Conservation (phyloP, 1,139 yeast species). For the Hansenula anomala region DNA sequence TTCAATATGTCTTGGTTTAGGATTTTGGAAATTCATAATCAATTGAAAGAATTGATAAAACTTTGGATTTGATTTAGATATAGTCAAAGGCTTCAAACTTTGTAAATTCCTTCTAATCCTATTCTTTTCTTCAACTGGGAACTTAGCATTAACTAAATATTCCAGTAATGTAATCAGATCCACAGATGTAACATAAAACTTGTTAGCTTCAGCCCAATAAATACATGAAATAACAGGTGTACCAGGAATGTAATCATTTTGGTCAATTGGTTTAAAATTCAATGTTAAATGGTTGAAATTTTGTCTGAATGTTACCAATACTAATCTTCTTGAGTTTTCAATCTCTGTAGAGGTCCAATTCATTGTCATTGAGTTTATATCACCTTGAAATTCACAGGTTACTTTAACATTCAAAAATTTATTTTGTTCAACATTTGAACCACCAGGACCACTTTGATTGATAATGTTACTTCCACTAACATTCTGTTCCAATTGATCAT, state of each 20-base stretch:
- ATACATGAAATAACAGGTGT: slow-evolving; percentile 48
- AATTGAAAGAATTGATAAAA: slow-evolving; percentile 47
- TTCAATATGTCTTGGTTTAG: slow-evolving; percentile 68
- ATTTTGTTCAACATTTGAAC: neutral
- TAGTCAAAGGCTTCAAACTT: slow-evolving; percentile 58
- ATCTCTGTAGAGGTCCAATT: slow-evolving; percentile 34
- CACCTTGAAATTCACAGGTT: slow-evolving; percentile 16
- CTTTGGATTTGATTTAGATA: slow-evolving; percentile 32
- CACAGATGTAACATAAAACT: slow-evolving; percentile 58
- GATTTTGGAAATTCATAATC: slow-evolving; percentile 61
- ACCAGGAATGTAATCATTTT: slow-evolving; percentile 18
- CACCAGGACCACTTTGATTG: neutral
- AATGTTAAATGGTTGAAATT: slow-evolving; percentile 17
- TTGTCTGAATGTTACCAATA: slow-evolving; percentile 29
- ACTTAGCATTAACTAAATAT: slow-evolving; percentile 45
- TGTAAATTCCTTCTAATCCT: slow-evolving; percentile 66
- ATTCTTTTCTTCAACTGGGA: slow-evolving; percentile 66
- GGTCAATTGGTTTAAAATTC: slow-evolving; percentile 16
- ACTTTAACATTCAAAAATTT: slow-evolving; percentile 11
- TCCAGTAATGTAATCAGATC: slow-evolving; percentile 59
- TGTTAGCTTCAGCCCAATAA: slow-evolving; percentile 44
- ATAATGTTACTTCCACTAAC: too few species aligned
- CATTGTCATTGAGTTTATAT: slow-evolving; percentile 25
- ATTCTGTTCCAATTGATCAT: too few species aligned
- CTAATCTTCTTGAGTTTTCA: slow-evolving; percentile 31